These are phyloP conservation scores for Mariannaea elegans DNA, from an alignment of 2,329 filamentous ascomycete species.

Conservation along the genomic window DNA sequence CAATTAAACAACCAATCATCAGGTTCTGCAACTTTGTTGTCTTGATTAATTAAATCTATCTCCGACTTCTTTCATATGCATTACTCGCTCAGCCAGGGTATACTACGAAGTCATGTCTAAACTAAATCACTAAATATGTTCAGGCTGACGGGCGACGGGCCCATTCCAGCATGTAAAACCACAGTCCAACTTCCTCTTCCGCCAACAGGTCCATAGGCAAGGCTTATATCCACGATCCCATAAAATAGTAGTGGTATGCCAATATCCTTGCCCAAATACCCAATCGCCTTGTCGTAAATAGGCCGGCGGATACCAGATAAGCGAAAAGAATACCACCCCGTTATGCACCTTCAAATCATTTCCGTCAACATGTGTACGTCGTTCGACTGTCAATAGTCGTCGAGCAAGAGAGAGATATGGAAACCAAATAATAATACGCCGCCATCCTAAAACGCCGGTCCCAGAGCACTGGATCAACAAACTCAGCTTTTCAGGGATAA, in stretches of 20 bases:
- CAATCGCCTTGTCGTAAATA: constrained; percentile 28
- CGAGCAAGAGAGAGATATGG: constrained; percentile 42
- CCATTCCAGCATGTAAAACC: constrained; percentile 32
- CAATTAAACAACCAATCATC: neutral
- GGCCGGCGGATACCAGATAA: constrained; percentile 19
- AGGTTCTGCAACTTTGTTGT: constrained; percentile 10
- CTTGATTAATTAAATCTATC: constrained; percentile 35
- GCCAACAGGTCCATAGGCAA: constrained; percentile 30
- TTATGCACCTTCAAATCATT: constrained; percentile 37
- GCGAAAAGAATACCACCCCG: constrained; percentile 30
- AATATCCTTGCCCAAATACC: constrained; percentile 35
- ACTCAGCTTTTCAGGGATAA: constrained; percentile 48
- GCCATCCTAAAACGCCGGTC: constrained; percentile 37
- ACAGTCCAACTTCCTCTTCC: constrained; percentile 32
- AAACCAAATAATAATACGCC: constrained; percentile 38
- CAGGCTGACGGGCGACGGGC: constrained; percentile 32
- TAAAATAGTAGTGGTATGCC: constrained; percentile 32
- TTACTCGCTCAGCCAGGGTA: constrained; percentile 49
- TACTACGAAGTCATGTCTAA: constrained; percentile 49
- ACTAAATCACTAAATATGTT: constrained; percentile 42
- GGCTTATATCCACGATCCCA: constrained; percentile 21
- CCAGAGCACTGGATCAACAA: constrained; percentile 24
- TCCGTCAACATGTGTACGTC: constrained; percentile 41
- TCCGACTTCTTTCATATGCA: constrained; percentile 40
- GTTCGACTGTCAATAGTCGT: constrained; percentile 39